Conservation (phyloP, 768 basidiomycete species). For the Lyophyllum semitale region DNA sequence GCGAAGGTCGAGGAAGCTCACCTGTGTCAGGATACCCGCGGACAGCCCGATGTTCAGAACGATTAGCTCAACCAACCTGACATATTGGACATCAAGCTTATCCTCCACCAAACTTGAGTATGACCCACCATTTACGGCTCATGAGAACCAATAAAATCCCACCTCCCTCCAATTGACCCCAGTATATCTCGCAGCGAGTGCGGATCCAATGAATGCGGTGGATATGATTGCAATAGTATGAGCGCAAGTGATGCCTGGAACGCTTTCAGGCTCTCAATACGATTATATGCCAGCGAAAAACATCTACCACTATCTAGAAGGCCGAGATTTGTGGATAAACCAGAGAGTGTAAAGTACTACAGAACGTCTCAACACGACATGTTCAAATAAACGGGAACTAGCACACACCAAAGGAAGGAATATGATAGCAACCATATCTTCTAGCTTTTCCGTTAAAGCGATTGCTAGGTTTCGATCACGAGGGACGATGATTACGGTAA, state of each 20-base stretch:
- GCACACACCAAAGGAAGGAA: constrained; percentile 76
- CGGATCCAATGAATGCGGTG: constrained; percentile 81
- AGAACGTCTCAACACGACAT: neutral
- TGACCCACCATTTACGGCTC: constrained; percentile 86
- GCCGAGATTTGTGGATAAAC: constrained; percentile 86
- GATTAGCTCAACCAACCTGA: constrained; percentile 86
- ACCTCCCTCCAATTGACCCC: constrained; percentile 81
- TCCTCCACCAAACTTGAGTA: neutral
- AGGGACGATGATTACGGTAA: constrained; percentile 81
- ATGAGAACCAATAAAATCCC: constrained; percentile 89
- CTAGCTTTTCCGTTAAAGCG: constrained; percentile 90
- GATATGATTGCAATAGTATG: constrained; percentile 79
- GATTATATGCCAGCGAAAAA: neutral
- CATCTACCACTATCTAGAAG: constrained; percentile 70
- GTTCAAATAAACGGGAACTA: neutral
- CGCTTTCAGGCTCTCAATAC: no score
- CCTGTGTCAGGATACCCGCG: constrained; percentile 73
- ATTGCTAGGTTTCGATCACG: constrained; percentile 87
- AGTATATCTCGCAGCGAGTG: constrained; percentile 60
- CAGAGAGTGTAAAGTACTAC: constrained; percentile 91
- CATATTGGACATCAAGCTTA: neutral
- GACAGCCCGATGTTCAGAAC: constrained; percentile 92
- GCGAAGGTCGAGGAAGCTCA: constrained; percentile 18
- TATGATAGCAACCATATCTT: constrained; percentile 90
- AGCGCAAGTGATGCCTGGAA: constrained; percentile 80